A percentile compares a stretch with the other conserved stretches of the same genome.
These are phyloP conservation scores for Phytophthora ramorum DNA, from an alignment of 352 stramenopile species.

Conservation along the genomic window DNA sequence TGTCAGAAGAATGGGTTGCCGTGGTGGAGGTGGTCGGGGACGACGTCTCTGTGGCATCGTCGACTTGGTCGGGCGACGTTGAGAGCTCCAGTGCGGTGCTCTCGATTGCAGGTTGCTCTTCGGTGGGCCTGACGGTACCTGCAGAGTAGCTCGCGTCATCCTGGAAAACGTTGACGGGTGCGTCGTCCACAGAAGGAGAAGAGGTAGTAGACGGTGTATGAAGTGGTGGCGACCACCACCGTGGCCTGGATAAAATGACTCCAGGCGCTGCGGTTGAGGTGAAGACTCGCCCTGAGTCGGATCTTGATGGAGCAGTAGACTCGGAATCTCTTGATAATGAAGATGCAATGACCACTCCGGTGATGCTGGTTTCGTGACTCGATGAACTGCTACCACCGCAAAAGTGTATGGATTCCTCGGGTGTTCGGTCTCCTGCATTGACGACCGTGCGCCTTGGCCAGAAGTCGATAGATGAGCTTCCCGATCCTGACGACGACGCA, in stretches of 20 bases:
- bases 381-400: constrained; percentile 1
- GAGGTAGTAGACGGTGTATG: not conserved
- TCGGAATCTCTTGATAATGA: not conserved
- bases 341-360: not conserved
- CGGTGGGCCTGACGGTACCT: constrained; percentile 5
- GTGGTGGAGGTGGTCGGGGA: not conserved
- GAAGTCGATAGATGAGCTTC: constrained; percentile 2
- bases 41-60: not conserved
- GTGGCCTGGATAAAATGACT: not conserved
- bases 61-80: constrained; percentile 3
- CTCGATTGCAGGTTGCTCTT: constrained; percentile 12
- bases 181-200: not conserved
- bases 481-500: constrained; percentile 2
- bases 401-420: not conserved
- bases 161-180: not conserved
- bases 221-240: not conserved
- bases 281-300: not conserved
- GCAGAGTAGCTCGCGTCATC: constrained; percentile 4
- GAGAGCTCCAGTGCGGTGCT: constrained; percentile 17
- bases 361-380: not conserved
- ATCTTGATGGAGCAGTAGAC: not conserved
- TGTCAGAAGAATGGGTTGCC: constrained; percentile 1
- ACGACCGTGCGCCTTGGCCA: not conserved
- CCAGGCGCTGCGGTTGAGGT: not conserved
- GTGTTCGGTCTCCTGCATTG: constrained; percentile 8